Evolutionary conservation across 1,139 yeast species (phyloP).

Genomic region (Candida sp.): DNA sequence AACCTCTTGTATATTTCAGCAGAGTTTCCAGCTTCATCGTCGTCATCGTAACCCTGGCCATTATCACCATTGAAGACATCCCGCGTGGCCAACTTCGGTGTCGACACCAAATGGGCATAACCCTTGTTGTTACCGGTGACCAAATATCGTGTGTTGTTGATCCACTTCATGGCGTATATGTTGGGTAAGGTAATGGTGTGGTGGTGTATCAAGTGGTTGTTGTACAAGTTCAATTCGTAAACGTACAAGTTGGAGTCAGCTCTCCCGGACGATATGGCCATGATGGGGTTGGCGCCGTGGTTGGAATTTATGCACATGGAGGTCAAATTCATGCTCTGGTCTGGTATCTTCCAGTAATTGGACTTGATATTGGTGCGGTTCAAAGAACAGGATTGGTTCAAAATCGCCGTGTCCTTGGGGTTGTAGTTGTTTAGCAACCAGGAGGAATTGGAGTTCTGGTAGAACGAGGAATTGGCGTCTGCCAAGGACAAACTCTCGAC

Average conservation of each 20-base stretch:
- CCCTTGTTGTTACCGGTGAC: conserved; percentile 78
- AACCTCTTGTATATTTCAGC: conserved; percentile 79
- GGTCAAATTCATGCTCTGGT: conserved; percentile 58
- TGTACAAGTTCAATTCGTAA: conserved; percentile 55
- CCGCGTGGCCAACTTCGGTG: conserved; percentile 48
- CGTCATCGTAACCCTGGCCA: conserved; percentile 28
- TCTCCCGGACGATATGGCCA: conserved; percentile 72
- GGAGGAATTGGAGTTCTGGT: conserved; percentile 7
- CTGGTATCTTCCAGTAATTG: conserved; percentile 77
- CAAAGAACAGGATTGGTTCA: conserved; percentile 45
- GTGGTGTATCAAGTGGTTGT: conserved; percentile 64
- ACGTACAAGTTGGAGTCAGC: conserved; percentile 61
- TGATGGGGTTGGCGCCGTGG: conserved; percentile 32
- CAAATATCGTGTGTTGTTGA: conserved; percentile 38
- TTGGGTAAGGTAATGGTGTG: conserved; percentile 76
- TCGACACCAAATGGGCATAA: conserved; percentile 63
- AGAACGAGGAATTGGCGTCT: background rate
- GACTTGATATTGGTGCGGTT: conserved; percentile 53
- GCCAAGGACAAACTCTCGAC: conserved; percentile 19
- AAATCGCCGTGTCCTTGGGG: conserved; percentile 33
- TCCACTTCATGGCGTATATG: conserved; percentile 71
- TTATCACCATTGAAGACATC: conserved; percentile 18
- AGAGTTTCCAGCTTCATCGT: conserved; percentile 41
- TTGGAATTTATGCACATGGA: conserved; percentile 42
- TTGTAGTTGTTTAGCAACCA: conserved; percentile 32